A percentile compares a stretch with the other conserved stretches of the same genome.
Conservation (phyloP, 441 rosid species). For the Jatropha podagrica region DNA sequence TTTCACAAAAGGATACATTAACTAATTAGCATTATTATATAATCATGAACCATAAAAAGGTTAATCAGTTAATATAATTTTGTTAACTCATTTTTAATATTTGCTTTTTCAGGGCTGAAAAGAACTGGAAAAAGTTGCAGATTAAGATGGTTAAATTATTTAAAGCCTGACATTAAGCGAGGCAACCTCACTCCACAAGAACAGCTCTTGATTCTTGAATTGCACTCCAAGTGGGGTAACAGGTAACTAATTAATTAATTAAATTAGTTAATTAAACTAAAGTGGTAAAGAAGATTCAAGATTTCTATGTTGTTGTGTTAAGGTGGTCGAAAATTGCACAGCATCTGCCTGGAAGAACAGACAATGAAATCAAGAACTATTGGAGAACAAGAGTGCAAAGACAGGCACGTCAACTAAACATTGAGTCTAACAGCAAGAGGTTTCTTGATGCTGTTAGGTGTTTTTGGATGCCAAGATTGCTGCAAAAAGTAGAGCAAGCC, state of each 20-base stretch:
- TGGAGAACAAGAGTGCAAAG: slow-evolving; percentile 81
- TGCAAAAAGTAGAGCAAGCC: slow-evolving; percentile 38
- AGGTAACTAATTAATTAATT: slow-evolving; percentile 28
- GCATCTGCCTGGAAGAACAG: slow-evolving; percentile 72
- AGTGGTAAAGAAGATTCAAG: not conserved
- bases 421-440: slow-evolving; percentile 50
- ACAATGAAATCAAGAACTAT: slow-evolving; percentile 72
- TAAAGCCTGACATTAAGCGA: slow-evolving; percentile 57
- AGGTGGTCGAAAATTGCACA: slow-evolving; percentile 88
- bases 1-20: too few relatives aligned
- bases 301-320: not conserved
- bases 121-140: slow-evolving; percentile 69
- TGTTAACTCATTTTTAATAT: too few relatives aligned
- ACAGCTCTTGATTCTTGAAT: slow-evolving; percentile 49
- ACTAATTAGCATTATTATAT: too few relatives aligned
- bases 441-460: slow-evolving; percentile 49
- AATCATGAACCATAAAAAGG: too few relatives aligned
- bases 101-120: slow-evolving; percentile 36
- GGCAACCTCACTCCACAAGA: slow-evolving; percentile 55
- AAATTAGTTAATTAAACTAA: not conserved
- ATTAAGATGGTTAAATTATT: slow-evolving; percentile 59
- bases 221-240: slow-evolving; percentile 65
- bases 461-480: slow-evolving; percentile 54
- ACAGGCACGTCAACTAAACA: slow-evolving; percentile 59
- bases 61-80: too few relatives aligned